Conservation (phyloP, 163 green algal species). For the Coccomyxa subellipsoidea region DNA sequence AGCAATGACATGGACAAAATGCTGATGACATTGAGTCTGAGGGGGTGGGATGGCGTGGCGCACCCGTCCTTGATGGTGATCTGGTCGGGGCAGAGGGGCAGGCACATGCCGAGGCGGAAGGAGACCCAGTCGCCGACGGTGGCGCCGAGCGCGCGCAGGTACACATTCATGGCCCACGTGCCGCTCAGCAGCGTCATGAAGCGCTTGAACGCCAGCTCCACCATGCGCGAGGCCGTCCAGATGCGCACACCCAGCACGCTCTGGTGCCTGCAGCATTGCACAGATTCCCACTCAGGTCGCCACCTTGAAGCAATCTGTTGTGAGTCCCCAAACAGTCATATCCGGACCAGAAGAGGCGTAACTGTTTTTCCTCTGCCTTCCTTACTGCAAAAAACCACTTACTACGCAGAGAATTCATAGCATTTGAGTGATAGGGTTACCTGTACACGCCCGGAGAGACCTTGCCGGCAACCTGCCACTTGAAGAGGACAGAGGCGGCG, state of each 20-base stretch:
- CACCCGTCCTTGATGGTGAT: neutral
- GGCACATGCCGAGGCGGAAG: slow-evolving; percentile 9
- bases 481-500: neutral
- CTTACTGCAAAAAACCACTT: too few species aligned
- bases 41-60: neutral
- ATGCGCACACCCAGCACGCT: neutral
- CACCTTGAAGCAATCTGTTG: too few species aligned
- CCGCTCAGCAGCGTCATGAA: neutral
- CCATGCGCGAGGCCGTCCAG: neutral
- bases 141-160: slow-evolving; percentile 7
- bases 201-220: slow-evolving; percentile 12
- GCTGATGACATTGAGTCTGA: too few species aligned
- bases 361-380: too few species aligned
- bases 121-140: neutral
- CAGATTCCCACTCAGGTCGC: neutral
- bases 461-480: slow-evolving; percentile 9
- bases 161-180: slow-evolving; percentile 8
- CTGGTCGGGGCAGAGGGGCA: neutral
- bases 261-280: neutral
- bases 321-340: too few species aligned
- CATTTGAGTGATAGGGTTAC: too few species aligned
- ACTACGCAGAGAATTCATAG: too few species aligned
- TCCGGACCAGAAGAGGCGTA: too few species aligned
- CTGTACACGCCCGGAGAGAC: slow-evolving; percentile 7
- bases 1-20: too few species aligned